Base-by-base conservation (phyloP, 352 stramenopile species). In the Aphanomyces astaci region DNA sequence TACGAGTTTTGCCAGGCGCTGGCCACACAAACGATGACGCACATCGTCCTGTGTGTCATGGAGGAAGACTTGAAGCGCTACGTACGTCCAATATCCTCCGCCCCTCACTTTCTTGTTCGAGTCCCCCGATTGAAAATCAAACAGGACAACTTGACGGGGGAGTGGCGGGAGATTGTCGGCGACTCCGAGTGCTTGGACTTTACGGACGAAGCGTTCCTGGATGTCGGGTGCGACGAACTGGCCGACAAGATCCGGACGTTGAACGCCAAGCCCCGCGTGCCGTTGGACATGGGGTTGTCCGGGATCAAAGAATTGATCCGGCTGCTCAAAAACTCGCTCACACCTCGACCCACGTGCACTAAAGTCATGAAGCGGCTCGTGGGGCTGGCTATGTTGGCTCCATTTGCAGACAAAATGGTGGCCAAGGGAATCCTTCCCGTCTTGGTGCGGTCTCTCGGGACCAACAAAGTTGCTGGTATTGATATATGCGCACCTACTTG, bases 1-100 rank as follows among this genome's bases (percentile, higher is more conserved):
- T 53, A 68, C 28, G 62, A 68, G 43, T 68, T 68, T 27, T 59
- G 39, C 7, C 62, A 59, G 2, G 62, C 62, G 28, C 24, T 68
- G 0, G 13, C n/a, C 5, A 59, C 24, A 4, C 49, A 68, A 28
- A 59, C 43, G 3, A 28, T 68, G 3, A 32, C 25, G 2, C 62
- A 52, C 3, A 68, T 68, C 19, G 3, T 68, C 2, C 39, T 68
- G 11, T 59, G 49, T 25, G 62, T 68, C 11, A 33, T 68, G 28
- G 62, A 68, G 27, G 62, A 68, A 17, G 62, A 59, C 49, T 60
- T 68, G 62, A 59, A 59, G 62, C 62, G 43, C 39, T 68, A 68
- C 24, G 62, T 68, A 60, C 31, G 32, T 28, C 3, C 19, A 17
- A 28, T 24, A 28, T 17, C 9, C 19, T 55, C 25, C 10, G 19